phyloP scores from a whole-genome alignment of 305 asterid genomes.

The Fraxinus xanthoxyloides region DNA sequence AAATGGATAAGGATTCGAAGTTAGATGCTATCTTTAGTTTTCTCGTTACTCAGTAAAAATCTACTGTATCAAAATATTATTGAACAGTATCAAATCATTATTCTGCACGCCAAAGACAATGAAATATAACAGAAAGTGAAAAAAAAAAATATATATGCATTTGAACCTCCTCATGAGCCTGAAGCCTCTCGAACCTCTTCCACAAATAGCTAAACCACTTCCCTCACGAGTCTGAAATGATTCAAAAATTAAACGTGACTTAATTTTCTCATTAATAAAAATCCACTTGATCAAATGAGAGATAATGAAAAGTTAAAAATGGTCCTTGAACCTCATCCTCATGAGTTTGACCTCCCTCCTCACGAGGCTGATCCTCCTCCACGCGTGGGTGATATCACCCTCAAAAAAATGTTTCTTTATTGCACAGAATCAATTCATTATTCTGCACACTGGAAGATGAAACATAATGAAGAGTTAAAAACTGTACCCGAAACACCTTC shows the following conservation, averaged over 20 bases:
- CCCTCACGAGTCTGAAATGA: neutral
- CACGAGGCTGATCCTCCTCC: neutral
- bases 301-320: neutral
- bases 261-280: neutral
- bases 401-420: neutral
- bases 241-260: neutral
- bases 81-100: neutral
- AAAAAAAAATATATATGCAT: neutral
- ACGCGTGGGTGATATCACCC: neutral
- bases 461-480: neutral
- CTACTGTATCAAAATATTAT: neutral
- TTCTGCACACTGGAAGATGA: neutral
- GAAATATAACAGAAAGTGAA: neutral
- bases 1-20: neutral
- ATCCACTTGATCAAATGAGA: neutral
- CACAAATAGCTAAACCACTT: neutral
- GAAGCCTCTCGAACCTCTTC: neutral
- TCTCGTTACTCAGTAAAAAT: neutral
- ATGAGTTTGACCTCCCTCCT: neutral
- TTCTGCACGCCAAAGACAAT: neutral
- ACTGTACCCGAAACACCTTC: neutral
- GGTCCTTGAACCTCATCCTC: neutral
- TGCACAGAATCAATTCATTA: neutral
- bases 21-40: neutral
- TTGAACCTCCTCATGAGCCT: neutral